Evolutionary conservation across 2,329 filamentous ascomycete genomes (phyloP).

Genomic region (Cladosporium colombiae): DNA sequence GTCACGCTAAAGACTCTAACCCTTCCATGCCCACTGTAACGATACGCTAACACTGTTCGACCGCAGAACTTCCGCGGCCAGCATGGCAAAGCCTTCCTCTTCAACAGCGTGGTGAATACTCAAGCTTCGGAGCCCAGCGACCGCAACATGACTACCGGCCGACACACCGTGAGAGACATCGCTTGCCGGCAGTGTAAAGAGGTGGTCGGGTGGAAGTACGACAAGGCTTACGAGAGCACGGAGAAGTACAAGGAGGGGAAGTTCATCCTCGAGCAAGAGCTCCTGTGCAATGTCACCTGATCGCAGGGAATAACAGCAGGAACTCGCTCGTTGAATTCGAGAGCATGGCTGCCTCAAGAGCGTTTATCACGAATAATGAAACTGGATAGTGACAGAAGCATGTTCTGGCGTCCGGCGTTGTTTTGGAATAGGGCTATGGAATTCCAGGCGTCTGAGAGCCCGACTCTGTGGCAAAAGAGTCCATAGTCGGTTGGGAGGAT

Average conservation of each 20-base stretch:
- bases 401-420: neutral
- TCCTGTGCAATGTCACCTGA: slow-evolving; percentile 73
- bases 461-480: neutral
- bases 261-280: slow-evolving; percentile 90
- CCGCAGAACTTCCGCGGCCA: slow-evolving; percentile 93
- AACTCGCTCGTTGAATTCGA: neutral
- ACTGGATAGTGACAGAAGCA: neutral
- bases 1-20: slow-evolving; percentile 33
- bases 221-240: slow-evolving; percentile 86
- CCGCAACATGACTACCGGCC: slow-evolving; percentile 96
- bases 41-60: slow-evolving; percentile 18
- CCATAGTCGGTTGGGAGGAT: neutral
- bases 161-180: slow-evolving; percentile 93
- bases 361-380: slow-evolving; percentile 9
- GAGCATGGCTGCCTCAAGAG: neutral
- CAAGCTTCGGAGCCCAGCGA: slow-evolving; percentile 81
- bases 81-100: slow-evolving; percentile 96
- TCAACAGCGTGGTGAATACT: slow-evolving; percentile 91
- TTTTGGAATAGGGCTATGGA: neutral
- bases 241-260: slow-evolving; percentile 99
- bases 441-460: neutral
- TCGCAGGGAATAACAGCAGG: neutral
- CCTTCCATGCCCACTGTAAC: neutral
- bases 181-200: slow-evolving; percentile 86
- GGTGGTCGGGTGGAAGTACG: slow-evolving; percentile 97